A percentile compares a stretch with the other conserved stretches of the same genome.
Evolutionary conservation across 2,329 filamentous ascomycete genomes (phyloP).

Genomic region (Pseudogymnoascus sp.): DNA sequence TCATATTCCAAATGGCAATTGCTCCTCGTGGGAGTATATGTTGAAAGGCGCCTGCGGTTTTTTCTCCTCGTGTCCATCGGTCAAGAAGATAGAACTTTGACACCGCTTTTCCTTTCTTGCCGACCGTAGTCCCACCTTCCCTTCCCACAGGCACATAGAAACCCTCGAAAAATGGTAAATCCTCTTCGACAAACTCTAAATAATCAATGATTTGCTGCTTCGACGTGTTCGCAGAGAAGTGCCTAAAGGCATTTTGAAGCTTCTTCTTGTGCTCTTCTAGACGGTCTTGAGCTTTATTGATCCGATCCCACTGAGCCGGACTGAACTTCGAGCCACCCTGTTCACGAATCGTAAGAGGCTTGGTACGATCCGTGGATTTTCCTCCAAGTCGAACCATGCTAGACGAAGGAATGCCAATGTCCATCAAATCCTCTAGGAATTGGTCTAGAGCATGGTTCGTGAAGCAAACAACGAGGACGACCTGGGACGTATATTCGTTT

Average conservation of each 20-base stretch:
- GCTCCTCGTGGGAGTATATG: constrained; percentile 23
- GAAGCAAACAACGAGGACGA: constrained; percentile 58
- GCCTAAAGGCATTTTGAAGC: constrained; percentile 19
- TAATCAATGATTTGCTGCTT: constrained; percentile 32
- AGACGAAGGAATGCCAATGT: constrained; percentile 45
- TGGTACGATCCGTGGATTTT: constrained; percentile 46
- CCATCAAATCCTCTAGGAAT: constrained; percentile 56
- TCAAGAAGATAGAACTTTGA: constrained; percentile 42
- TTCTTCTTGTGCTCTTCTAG: constrained; percentile 26
- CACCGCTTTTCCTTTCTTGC: constrained; percentile 39
- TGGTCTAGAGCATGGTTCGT: constrained; percentile 64
- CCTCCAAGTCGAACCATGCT: constrained; percentile 57
- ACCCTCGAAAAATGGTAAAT: constrained; percentile 47
- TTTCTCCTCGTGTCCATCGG: constrained; percentile 42
- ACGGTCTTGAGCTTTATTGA: constrained; percentile 35
- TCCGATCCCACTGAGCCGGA: constrained; percentile 32
- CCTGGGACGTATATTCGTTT: constrained; percentile 40
- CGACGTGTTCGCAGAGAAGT: constrained; percentile 15
- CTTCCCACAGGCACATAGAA: constrained; percentile 42
- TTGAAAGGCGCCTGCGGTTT: constrained; percentile 39
- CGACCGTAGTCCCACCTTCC: constrained; percentile 42
- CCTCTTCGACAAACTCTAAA: constrained; percentile 46
- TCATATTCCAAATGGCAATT: constrained; percentile 47
- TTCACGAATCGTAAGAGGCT: constrained; percentile 38
- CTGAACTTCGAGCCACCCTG: constrained; percentile 32